Conservation (phyloP, 2,329 filamentous ascomycete species). For the Colletotrichum abscissum region DNA sequence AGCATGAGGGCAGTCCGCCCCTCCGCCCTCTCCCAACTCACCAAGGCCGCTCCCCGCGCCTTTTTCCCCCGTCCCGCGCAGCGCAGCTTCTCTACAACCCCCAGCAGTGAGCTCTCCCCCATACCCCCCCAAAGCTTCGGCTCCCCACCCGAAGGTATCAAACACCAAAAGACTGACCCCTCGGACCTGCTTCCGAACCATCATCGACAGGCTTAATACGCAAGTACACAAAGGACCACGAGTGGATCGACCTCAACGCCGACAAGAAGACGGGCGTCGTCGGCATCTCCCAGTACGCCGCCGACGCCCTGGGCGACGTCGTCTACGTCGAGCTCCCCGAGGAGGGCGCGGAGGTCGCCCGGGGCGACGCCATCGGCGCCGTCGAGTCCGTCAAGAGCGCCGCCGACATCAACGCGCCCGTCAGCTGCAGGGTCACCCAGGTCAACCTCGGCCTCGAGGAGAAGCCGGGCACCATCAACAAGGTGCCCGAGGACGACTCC, state of each 20-base stretch:
- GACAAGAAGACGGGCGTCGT: slow-evolving; percentile 84
- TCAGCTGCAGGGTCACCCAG: slow-evolving; percentile 80
- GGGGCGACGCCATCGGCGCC: slow-evolving; percentile 89
- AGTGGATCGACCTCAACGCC: slow-evolving; percentile 92
- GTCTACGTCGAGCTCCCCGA: slow-evolving; percentile 96
- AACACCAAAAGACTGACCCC: slow-evolving; percentile 8
- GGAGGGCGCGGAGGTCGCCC: slow-evolving; percentile 72
- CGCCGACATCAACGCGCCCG: slow-evolving; percentile 94
- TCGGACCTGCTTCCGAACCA: slow-evolving; percentile 14
- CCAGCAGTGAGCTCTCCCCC: slow-evolving; percentile 45
- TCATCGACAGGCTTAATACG: slow-evolving; percentile 68
- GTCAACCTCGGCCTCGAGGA: slow-evolving; percentile 83
- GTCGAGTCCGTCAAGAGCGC: slow-evolving; percentile 99
- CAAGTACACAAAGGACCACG: slow-evolving; percentile 96
- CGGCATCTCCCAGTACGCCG: slow-evolving; percentile 92
- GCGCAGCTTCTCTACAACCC: slow-evolving; percentile 53
- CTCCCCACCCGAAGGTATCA: slow-evolving; percentile 1
- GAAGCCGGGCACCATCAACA: slow-evolving; percentile 88
- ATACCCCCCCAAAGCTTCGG: neutral
- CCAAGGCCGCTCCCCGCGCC: slow-evolving; percentile 46
- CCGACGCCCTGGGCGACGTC: slow-evolving; percentile 92
- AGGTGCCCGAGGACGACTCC: slow-evolving; percentile 83
- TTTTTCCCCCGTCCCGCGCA: slow-evolving; percentile 55
- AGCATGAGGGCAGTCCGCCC: slow-evolving; percentile 63
- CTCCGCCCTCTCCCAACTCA: slow-evolving; percentile 53